Base-by-base conservation (phyloP, 148 eudicot species). In the Rhododendron griersonianum region DNA sequence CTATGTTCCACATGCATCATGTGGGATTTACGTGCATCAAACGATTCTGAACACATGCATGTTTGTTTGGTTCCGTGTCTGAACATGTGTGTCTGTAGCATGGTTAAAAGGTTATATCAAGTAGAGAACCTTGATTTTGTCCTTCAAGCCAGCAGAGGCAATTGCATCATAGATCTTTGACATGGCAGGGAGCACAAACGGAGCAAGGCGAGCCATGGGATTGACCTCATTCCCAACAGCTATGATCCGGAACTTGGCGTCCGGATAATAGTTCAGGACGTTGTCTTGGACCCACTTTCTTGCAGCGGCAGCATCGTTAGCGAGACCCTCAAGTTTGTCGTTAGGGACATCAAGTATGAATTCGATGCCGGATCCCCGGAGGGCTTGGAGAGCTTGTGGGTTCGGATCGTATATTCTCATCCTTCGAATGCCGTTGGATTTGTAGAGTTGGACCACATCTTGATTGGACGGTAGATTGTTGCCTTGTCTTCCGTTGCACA, bases 121-220 rank as follows among this genome's bases (percentile, higher is more conserved):
- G n/a, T 59, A 91, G 0, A 92, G 89, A 16, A 91, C 95, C 87
- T 88, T 93, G 85, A 93, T 86, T 63, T 87, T 83, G 59, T 50
- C 50, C 15, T 86, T 85, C 33, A 87, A 84, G n/a, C 84, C 86
- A 8, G 81, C 63, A 0, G 85, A 76, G 13, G 25, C 77, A 5
- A 94, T n/a, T 0, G 95, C 92, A 5, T 75, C 77, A 9, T 86
- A 77, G 5, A 94, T 25, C 83, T 89, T 93, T 41, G 82, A 65
- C 45, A 41, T 41, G 45, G 45, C 45, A 41, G 45, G 45, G 45
- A 41, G 45, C 7, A 41, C 45, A 41, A 84, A 93, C 75, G 45
- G 93, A 18, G 88, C 89, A 47, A 28, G 79, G 5, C 30, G 77
- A 19, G 89, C 33, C 1, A 81, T 48, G 45, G 50, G 50, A 47